Evolutionary conservation across 1,284 basidiomycete species (phyloP).

Genomic region (Meripilus lineatus): DNA sequence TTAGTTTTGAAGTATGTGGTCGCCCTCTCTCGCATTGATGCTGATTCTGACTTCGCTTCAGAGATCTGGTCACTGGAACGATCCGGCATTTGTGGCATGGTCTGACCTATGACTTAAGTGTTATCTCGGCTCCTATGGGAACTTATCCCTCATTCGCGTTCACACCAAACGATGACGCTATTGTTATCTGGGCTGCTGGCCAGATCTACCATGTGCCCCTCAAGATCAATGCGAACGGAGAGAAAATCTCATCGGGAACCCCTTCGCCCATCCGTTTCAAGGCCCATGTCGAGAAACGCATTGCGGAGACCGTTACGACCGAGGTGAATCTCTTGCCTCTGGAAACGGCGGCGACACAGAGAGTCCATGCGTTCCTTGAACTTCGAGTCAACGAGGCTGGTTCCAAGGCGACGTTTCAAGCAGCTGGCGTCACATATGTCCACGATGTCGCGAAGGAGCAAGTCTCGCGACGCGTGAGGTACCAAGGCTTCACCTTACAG

Average conservation of each 20-base stretch:
- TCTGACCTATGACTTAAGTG: constrained; percentile 58
- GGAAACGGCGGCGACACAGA: constrained; percentile 50
- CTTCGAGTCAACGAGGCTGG: constrained; percentile 51
- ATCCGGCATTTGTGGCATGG: constrained; percentile 65
- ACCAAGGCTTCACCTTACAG: constrained; percentile 35
- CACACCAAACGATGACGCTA: constrained; percentile 51
- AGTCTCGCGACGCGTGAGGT: constrained; percentile 16
- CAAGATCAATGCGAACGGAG: constrained; percentile 40
- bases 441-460: constrained; percentile 32
- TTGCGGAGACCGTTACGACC: constrained; percentile 53
- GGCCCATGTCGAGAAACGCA: constrained; percentile 54
- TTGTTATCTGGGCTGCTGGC: constrained; percentile 70
- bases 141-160: constrained; percentile 73
- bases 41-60: constrained; percentile 20
- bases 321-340: constrained; percentile 43
- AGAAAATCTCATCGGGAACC: constrained; percentile 37
- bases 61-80: constrained; percentile 62
- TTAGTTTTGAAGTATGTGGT: constrained; percentile 60
- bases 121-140: constrained; percentile 65
- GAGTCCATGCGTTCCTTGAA: constrained; percentile 57
- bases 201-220: constrained; percentile 62
- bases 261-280: constrained; percentile 52
- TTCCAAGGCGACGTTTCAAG: constrained; percentile 48
- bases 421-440: constrained; percentile 47
- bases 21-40: not conserved